phyloP scores from a whole-genome alignment of 176 grass and related monocot species.

The Themeda triandra region DNA sequence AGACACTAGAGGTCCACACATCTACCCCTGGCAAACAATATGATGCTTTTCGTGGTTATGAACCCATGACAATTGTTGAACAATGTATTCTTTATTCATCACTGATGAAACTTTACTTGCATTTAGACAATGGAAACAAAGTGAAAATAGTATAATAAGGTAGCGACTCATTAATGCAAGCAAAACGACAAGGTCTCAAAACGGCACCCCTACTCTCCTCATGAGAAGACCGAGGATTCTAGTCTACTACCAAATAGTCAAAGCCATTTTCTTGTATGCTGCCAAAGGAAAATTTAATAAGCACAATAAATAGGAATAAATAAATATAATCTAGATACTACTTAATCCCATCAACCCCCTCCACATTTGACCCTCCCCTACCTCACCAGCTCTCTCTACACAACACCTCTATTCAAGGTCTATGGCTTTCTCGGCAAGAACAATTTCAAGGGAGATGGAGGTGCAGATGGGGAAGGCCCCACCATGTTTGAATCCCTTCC shows the following conservation, averaged over 20 bases:
- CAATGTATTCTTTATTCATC: no score
- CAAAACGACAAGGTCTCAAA: neutral
- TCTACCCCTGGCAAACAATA: no score
- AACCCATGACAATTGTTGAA: no score
- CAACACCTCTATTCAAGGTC: neutral
- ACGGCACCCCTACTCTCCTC: neutral
- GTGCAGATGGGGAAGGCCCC: neutral
- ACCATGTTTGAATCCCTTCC: neutral
- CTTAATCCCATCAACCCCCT: neutral
- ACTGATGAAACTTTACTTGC: no score
- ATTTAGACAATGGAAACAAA: no score
- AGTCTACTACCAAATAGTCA: neutral
- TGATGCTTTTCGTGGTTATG: no score
- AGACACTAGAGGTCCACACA: no score
- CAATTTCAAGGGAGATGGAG: neutral
- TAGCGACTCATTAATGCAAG: neutral
- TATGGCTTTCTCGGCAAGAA: neutral
- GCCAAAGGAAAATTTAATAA: neutral
- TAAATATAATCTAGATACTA: neutral
- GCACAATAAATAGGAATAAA: neutral
- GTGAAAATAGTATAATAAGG: no score
- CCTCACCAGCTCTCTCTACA: neutral
- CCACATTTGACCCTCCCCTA: neutral
- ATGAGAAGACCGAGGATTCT: neutral
- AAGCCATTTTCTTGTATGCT: neutral